Evolutionary conservation across 192 early-diverging fungal genomes (phyloP).

Genomic region (Thamnidium elegans): DNA sequence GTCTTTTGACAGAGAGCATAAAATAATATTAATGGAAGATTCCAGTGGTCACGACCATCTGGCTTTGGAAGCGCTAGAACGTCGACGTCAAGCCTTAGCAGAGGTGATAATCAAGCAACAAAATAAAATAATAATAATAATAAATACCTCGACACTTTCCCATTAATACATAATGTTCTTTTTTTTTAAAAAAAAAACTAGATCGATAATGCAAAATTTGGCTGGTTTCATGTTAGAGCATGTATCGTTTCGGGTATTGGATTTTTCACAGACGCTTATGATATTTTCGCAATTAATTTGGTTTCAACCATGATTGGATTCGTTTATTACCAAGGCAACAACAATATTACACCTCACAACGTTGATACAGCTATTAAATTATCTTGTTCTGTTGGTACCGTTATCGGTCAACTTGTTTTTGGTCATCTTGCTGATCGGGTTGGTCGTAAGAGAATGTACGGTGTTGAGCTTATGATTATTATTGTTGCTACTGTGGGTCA

Average conservation of each 20-base stretch:
- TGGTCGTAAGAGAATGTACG: conserved; percentile 89
- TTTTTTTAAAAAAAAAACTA: conserved; percentile 12
- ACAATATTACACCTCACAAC: conserved; percentile 53
- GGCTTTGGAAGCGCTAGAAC: conserved; percentile 14
- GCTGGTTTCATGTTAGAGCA: conserved; percentile 74
- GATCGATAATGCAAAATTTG: conserved; percentile 76
- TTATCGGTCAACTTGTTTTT: conserved; percentile 89
- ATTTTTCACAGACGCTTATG: conserved; percentile 92
- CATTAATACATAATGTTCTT: neutral
- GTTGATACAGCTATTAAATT: conserved; percentile 87
- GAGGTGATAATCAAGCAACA: conserved; percentile 8
- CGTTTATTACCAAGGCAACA: conserved; percentile 52
- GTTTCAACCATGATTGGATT: conserved; percentile 81
- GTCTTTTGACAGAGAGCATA: too few relatives aligned
- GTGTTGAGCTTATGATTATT: conserved; percentile 89
- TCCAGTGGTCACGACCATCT: too few relatives aligned
- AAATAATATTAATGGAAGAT: too few relatives aligned
- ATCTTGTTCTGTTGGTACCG: conserved; percentile 82
- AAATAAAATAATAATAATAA: neutral
- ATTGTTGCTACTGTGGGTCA: conserved; percentile 84
- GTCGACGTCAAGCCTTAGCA: conserved; percentile 24
- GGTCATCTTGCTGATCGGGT: conserved; percentile 81
- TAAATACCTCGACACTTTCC: neutral
- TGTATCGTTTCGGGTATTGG: conserved; percentile 74
- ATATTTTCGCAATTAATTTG: conserved; percentile 91